Percentiles rank a stretch among this genome's conserved stretches.
These are phyloP conservation scores for Albatrellus ellisii DNA, from an alignment of 768 basidiomycete species.

Conservation along the genomic window DNA sequence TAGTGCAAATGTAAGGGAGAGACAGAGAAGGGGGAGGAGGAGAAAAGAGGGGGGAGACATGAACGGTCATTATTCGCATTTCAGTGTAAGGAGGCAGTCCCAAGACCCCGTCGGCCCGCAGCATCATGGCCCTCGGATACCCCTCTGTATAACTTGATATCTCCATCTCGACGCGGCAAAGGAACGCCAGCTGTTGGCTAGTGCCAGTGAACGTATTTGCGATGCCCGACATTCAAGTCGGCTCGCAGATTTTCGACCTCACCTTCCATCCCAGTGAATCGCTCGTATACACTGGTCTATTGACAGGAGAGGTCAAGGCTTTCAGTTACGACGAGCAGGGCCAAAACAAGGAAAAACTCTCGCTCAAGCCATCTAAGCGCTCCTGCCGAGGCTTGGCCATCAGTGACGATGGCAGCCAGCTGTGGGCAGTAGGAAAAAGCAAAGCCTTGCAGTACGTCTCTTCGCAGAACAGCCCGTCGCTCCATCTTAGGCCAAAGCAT, in stretches of 20 bases:
- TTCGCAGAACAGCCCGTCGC: slow-evolving; percentile 1
- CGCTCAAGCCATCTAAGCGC: slow-evolving; percentile 63
- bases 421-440: slow-evolving; percentile 76
- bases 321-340: slow-evolving; percentile 70
- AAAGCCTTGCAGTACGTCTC: slow-evolving; percentile 61
- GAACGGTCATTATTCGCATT: slow-evolving; percentile 8
- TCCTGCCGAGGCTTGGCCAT: slow-evolving; percentile 69
- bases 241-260: slow-evolving; percentile 80
- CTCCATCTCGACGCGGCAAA: too few relatives aligned
- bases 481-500: slow-evolving; percentile 1
- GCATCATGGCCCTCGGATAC: too few relatives aligned
- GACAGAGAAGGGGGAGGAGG: slow-evolving; percentile 6
- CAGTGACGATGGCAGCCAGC: slow-evolving; percentile 48
- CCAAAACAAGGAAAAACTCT: slow-evolving; percentile 40
- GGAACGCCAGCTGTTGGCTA: too few relatives aligned
- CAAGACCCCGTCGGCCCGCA: slow-evolving; percentile 4
- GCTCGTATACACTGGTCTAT: slow-evolving; percentile 63
- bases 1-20: slow-evolving; percentile 13
- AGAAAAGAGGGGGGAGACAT: slow-evolving; percentile 9
- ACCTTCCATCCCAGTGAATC: slow-evolving; percentile 68
- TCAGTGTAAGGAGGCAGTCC: neutral
- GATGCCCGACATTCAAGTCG: slow-evolving; percentile 55
- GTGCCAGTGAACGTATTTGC: too few relatives aligned
- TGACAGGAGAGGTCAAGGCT: slow-evolving; percentile 76
- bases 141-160: too few relatives aligned